Evolutionary conservation across 495 filamentous ascomycete genomes (phyloP).

Genomic region (Lophiostoma macrostomum): DNA sequence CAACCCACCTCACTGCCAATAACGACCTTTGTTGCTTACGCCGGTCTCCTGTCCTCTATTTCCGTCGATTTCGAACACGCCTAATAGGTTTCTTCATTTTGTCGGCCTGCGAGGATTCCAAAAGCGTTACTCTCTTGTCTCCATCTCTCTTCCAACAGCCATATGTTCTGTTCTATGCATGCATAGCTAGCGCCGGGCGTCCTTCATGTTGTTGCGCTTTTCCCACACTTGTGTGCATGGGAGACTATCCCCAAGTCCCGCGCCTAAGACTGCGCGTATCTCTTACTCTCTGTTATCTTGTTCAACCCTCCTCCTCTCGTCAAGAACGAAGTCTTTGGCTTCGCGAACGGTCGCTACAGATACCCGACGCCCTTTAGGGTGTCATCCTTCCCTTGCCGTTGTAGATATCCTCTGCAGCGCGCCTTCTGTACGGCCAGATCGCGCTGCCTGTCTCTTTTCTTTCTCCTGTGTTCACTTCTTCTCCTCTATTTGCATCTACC

Average conservation of each 20-base stretch:
- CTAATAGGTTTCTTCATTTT: too few relatives aligned
- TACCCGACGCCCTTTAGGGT: constrained; percentile 26
- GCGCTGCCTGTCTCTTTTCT: background rate
- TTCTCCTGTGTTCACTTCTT: constrained; percentile 6
- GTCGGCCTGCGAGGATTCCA: too few relatives aligned
- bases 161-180: constrained; percentile 22
- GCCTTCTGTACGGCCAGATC: background rate
- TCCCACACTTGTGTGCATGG: too few relatives aligned
- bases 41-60: background rate
- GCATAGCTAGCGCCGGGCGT: constrained; percentile 34
- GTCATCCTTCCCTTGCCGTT: constrained; percentile 4
- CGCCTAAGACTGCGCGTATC: background rate
- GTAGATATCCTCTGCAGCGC: constrained; percentile 6
- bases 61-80: too few relatives aligned
- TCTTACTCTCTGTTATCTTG: background rate
- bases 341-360: constrained; percentile 33
- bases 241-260: too few relatives aligned
- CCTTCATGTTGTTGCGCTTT: background rate
- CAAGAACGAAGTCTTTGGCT: constrained; percentile 7
- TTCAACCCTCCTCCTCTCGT: background rate
- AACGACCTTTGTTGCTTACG: constrained; percentile 18
- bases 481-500: background rate
- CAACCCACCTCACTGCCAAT: background rate
- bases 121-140: constrained; percentile 10
- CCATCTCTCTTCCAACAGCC: background rate